These are phyloP conservation scores for Geotrichum restrictum DNA, from an alignment of 1,139 yeast genomes.

Conservation along the genomic window DNA sequence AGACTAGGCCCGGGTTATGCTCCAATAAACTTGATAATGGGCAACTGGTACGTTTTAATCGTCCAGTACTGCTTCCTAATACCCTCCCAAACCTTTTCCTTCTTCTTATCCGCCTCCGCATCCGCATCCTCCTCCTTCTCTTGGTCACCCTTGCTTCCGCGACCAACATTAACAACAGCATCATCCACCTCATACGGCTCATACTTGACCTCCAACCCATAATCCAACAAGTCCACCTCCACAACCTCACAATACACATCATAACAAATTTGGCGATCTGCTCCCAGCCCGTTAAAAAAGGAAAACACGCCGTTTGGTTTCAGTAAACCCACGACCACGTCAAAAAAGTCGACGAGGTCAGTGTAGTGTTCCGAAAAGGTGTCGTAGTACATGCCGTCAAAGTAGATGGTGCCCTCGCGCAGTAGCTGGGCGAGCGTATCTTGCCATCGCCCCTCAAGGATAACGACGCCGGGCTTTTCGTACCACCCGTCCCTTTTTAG, in stretches of 20 bases:
- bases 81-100: slow-evolving; percentile 60
- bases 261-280: slow-evolving; percentile 81
- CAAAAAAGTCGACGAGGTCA: slow-evolving; percentile 84
- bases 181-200: slow-evolving; percentile 34
- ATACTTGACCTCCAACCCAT: slow-evolving; percentile 64
- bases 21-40: slow-evolving; percentile 22
- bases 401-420: slow-evolving; percentile 56
- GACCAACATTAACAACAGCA: slow-evolving; percentile 1
- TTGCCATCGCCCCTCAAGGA: slow-evolving; percentile 90
- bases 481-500: slow-evolving; percentile 80
- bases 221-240: slow-evolving; percentile 71
- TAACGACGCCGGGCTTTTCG: slow-evolving; percentile 63
- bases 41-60: slow-evolving; percentile 25
- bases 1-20: neutral
- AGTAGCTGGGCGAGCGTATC: slow-evolving; percentile 65
- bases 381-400: slow-evolving; percentile 90
- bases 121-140: slow-evolving; percentile 29
- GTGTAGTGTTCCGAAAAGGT: slow-evolving; percentile 85
- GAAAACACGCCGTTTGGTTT: slow-evolving; percentile 73
- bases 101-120: slow-evolving; percentile 9
- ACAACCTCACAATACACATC: slow-evolving; percentile 85
- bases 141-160: neutral
- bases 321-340: slow-evolving; percentile 72
- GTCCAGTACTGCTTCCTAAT: slow-evolving; percentile 71
- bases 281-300: slow-evolving; percentile 94